Evolutionary conservation across 2,329 filamentous ascomycete species (phyloP).

Genomic region (Aspergillus ruber): DNA sequence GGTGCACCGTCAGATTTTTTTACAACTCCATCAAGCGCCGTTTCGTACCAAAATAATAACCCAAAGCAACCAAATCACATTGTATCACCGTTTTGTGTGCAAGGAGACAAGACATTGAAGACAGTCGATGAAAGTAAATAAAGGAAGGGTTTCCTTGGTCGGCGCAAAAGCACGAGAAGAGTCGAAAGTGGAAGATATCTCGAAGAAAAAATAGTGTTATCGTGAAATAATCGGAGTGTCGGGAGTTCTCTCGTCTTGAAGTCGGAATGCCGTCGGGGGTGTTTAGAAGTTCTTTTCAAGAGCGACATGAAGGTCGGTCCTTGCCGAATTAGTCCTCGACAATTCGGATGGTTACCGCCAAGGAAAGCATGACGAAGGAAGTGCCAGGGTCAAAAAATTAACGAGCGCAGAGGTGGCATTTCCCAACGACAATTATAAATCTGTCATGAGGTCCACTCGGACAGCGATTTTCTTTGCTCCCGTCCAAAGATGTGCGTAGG

Average conservation of each 20-base stretch:
- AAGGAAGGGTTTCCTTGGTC: background rate
- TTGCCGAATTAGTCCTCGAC: background rate
- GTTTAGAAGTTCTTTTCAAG: background rate
- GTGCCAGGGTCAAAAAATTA: slow-evolving; percentile 13
- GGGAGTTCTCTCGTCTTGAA: background rate
- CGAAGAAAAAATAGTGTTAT: background rate
- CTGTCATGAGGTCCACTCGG: slow-evolving; percentile 63
- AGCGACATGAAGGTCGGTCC: background rate
- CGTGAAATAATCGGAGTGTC: background rate
- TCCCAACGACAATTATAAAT: slow-evolving; percentile 63
- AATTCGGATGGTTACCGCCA: background rate
- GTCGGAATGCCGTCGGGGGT: background rate
- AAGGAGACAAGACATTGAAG: background rate
- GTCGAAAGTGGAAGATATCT: background rate
- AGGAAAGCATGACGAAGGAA: background rate
- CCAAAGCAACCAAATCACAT: background rate
- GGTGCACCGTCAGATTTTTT: too few relatives aligned
- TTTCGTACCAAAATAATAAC: background rate
- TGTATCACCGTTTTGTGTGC: background rate
- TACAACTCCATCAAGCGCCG: background rate
- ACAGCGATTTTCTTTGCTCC: slow-evolving; percentile 55
- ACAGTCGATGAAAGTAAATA: background rate
- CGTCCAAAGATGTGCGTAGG: slow-evolving; percentile 63
- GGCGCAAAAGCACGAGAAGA: background rate
- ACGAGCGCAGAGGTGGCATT: slow-evolving; percentile 49